Percentiles rank a stretch among this genome's conserved stretches.
These are phyloP conservation scores for Tagetes erecta DNA, from an alignment of 129 eudicot species.

Conservation along the genomic window DNA sequence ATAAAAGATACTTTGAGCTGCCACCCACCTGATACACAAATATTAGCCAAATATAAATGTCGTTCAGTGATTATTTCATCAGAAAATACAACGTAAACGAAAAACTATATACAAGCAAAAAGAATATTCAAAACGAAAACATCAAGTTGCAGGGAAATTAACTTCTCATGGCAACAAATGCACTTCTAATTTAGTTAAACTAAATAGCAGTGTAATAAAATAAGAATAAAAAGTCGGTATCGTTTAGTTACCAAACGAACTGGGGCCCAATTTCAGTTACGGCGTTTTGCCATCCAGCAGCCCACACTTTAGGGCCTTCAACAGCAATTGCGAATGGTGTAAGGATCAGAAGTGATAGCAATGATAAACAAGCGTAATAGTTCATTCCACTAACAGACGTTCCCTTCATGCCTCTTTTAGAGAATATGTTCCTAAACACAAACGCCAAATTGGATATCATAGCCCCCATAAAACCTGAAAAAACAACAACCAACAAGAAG, in stretches of 20 bases:
- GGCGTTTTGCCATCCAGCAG: constrained; percentile 74
- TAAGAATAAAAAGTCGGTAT: not conserved
- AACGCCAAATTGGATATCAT: constrained; percentile 74
- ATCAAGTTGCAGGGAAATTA: no score
- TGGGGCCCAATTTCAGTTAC: constrained; percentile 66
- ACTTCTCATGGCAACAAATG: not conserved
- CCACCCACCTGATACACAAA: constrained; percentile 65
- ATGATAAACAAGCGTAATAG: constrained; percentile 68
- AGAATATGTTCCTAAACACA: constrained; percentile 69
- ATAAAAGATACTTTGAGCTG: constrained; percentile 74
- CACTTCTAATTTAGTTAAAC: constrained; percentile 11
- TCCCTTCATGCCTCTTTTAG: constrained; percentile 73
- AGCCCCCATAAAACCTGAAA: constrained; percentile 66
- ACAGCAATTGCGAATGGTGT: constrained; percentile 82
- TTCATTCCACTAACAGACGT: constrained; percentile 69
- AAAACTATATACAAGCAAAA: not conserved
- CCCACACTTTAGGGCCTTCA: constrained; percentile 82
- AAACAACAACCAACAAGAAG: not conserved
- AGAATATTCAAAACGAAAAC: not conserved
- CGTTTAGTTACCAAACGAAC: constrained; percentile 51
- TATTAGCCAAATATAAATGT: constrained; percentile 27
- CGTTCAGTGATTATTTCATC: constrained; percentile 1
- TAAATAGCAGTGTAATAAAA: not conserved
- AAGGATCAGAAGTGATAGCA: constrained; percentile 66
- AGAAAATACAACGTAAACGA: not conserved